A percentile compares a stretch with the other conserved stretches of the same genome.
These are phyloP conservation scores for Lentinula sp. DNA, from an alignment of 768 basidiomycete species.

Conservation along the genomic window DNA sequence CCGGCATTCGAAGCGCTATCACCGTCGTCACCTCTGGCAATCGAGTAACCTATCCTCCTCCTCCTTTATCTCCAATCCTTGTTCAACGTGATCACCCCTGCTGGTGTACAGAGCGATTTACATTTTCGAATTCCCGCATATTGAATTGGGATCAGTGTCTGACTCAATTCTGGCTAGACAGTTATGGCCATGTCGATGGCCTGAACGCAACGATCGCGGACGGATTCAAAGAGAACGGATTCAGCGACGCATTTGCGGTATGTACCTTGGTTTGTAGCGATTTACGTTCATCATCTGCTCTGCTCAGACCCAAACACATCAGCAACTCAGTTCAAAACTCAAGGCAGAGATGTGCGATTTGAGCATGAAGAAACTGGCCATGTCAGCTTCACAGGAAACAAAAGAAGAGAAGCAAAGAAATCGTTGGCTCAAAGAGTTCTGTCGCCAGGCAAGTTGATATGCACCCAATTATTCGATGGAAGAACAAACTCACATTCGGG, in stretches of 20 bases:
- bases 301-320: slow-evolving; percentile 31
- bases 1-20: slow-evolving; percentile 6
- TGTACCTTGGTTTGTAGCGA: not conserved
- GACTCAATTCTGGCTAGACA: slow-evolving; percentile 59
- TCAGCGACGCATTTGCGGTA: not conserved
- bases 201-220: slow-evolving; percentile 15
- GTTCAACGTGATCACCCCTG: slow-evolving; percentile 35
- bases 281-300: not conserved
- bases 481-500: not conserved
- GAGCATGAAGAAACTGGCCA: slow-evolving; percentile 29
- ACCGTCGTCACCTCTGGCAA: not conserved
- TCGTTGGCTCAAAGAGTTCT: slow-evolving; percentile 54
- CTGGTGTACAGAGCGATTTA: slow-evolving; percentile 61
- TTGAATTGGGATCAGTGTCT: slow-evolving; percentile 61
- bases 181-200: slow-evolving; percentile 33
- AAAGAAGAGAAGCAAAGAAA: slow-evolving; percentile 29
- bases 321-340: slow-evolving; percentile 40
- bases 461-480: too few species aligned
- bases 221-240: not conserved
- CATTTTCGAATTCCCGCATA: slow-evolving; percentile 34
- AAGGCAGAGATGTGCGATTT: slow-evolving; percentile 50
- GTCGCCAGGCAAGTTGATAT: slow-evolving; percentile 33
- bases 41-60: slow-evolving; percentile 25
- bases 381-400: slow-evolving; percentile 20
- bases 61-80: slow-evolving; percentile 38